Base-by-base conservation (phyloP, 208 protist genomes). In the Crithidia mellificae region DNA sequence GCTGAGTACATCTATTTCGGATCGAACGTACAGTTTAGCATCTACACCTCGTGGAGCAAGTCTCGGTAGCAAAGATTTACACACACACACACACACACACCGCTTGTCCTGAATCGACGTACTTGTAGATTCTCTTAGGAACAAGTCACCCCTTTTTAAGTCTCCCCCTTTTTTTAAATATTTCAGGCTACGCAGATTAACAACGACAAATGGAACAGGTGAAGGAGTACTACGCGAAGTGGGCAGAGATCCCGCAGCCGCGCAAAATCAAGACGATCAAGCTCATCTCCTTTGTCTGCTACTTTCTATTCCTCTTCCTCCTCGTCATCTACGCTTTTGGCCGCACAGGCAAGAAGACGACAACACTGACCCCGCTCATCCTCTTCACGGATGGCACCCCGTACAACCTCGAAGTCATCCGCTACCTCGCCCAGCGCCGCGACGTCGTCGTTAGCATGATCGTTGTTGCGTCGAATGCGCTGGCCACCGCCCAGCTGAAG, bases 261-360 rank as follows among this genome's bases (percentile, higher is more conserved):
- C 68, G 72, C 39, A 94, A 94, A 66, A 87, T 89, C 19, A 88
- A 83, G 50, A 52, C 74, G 0, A 43, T 91, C n/a, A 78, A 76
- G 20, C 27, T 80, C 14, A 66, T 87, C 19, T 75, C 79, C 15
- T 85, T 87, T 58, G 68, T 64, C 11, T 88, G 74, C 46, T 94
- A 85, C 67, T 56, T 74, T 27, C 24, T 92, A 38, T 89, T 85
- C 32, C 72, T 95, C 19, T 43, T 95, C 0, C 77, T 90, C 49
- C 64, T 95, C 62, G 72, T 95, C 8, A 87, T 91, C 41, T 92
- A 90, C 57, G 80, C 62, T 7, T 92, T 90, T 80, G 84, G 86
- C 9, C 75, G 85, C 6, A 91, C 79, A 0, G 74, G 70, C 20
- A 82, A 72, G 39, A 80, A 64, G 47, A 74, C 72, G 2, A 53